A percentile compares a stretch with the other conserved stretches of the same genome.
These are phyloP conservation scores for Ophiocordyceps camponoti-leonardi DNA, from an alignment of 2,329 filamentous ascomycete species.

Conservation along the genomic window DNA sequence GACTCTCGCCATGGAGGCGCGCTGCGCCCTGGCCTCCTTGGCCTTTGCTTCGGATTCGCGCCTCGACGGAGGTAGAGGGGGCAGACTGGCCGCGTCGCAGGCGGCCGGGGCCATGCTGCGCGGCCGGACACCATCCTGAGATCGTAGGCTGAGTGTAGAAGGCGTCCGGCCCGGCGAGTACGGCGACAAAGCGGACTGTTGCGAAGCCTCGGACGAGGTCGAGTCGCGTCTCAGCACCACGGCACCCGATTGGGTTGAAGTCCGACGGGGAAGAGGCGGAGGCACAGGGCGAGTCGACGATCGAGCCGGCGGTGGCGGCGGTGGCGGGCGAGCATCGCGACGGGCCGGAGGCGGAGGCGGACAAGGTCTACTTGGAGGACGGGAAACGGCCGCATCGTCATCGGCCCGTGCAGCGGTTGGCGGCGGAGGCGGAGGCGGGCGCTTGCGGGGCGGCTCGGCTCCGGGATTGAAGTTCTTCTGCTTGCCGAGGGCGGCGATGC, in stretches of 20 bases:
- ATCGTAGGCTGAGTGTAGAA: constrained; percentile 30
- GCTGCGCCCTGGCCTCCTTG: constrained; percentile 8
- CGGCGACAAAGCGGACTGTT: constrained; percentile 34
- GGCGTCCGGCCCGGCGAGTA: constrained; percentile 29
- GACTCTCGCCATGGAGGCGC: constrained; percentile 1
- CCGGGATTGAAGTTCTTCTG: constrained; percentile 37
- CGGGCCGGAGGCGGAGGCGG: not conserved
- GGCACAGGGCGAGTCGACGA: constrained; percentile 20
- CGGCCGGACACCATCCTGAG: constrained; percentile 18
- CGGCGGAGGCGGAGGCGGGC: constrained; percentile 20
- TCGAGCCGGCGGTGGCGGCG: constrained; percentile 17
- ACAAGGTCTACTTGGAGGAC: not conserved
- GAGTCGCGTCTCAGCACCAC: constrained; percentile 32
- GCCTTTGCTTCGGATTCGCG: constrained; percentile 33
- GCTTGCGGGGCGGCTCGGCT: constrained; percentile 24
- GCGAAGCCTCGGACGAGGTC: constrained; percentile 38
- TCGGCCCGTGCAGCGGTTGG: constrained; percentile 11
- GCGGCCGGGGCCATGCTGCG: constrained; percentile 36
- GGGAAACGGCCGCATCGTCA: not conserved
- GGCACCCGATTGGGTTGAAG: constrained; percentile 22
- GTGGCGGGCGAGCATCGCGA: constrained; percentile 10
- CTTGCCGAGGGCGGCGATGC: constrained; percentile 45
- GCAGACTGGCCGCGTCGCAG: constrained; percentile 37
- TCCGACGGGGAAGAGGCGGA: constrained; percentile 30
- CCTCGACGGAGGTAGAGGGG: constrained; percentile 36